Conservation (phyloP, 2,329 filamentous ascomycete genomes). For the Aspergillus costaricaensis region DNA sequence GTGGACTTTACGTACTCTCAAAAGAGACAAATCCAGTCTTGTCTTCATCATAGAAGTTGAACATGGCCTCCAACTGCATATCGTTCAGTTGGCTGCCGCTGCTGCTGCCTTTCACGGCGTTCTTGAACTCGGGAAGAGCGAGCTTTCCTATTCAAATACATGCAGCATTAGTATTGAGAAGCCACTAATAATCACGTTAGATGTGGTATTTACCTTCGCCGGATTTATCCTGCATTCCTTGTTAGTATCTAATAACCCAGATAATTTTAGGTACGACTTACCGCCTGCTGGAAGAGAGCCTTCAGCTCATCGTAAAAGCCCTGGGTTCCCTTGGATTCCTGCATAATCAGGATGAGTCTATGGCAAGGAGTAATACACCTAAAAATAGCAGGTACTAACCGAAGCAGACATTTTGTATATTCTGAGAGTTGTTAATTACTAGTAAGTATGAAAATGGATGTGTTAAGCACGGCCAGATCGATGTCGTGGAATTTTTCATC, state of each 20-base stretch:
- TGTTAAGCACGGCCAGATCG: no score
- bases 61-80: background rate
- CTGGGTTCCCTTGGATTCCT: background rate
- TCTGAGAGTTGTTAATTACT: background rate
- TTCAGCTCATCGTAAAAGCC: background rate
- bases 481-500: no score
- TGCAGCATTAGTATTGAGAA: no score
- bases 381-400: background rate
- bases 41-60: background rate
- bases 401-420: background rate
- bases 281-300: background rate
- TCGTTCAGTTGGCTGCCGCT: background rate
- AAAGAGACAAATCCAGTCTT: background rate
- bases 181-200: no score
- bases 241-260: no score
- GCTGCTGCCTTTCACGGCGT: background rate
- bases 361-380: no score
- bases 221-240: background rate
- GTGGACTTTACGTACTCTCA: background rate
- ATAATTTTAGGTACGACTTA: background rate
- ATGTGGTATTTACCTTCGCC: background rate
- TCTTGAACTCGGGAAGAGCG: background rate
- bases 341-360: no score
- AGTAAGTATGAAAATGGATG: no score
- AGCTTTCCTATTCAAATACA: background rate